A percentile compares a stretch with the other conserved stretches of the same genome.
Evolutionary conservation across 2,329 filamentous ascomycete species (phyloP).

Genomic region (Penicillium sp.): DNA sequence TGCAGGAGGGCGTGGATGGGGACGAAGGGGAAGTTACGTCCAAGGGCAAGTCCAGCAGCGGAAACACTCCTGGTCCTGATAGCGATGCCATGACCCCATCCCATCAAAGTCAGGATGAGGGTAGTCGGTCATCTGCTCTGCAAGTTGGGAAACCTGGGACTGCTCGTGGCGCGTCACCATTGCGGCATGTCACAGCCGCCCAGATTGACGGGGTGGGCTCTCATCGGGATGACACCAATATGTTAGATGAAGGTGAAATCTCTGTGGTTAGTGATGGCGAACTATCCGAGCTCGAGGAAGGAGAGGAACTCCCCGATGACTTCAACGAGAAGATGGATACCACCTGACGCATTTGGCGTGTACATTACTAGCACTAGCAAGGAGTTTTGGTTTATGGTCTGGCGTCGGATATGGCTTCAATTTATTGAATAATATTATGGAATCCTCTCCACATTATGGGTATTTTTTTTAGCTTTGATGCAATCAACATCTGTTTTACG

Average conservation of each 20-base stretch:
- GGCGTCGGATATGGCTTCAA: slow-evolving; percentile 24
- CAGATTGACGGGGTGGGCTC: slow-evolving; percentile 40
- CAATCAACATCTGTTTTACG: slow-evolving; percentile 24
- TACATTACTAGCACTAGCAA: slow-evolving; percentile 28
- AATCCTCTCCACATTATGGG: slow-evolving; percentile 4
- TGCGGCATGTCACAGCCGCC: slow-evolving; percentile 37
- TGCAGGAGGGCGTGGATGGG: slow-evolving; percentile 63
- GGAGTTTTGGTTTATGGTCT: slow-evolving; percentile 26
- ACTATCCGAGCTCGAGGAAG: slow-evolving; percentile 46
- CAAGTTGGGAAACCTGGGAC: slow-evolving; percentile 35
- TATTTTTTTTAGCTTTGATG: slow-evolving; percentile 5
- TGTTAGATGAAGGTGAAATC: slow-evolving; percentile 54
- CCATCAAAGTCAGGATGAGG: slow-evolving; percentile 36
- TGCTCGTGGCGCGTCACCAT: slow-evolving; percentile 37
- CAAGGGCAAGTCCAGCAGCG: slow-evolving; percentile 48
- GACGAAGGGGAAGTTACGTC: slow-evolving; percentile 54
- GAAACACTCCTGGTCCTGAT: slow-evolving; percentile 51
- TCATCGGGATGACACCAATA: slow-evolving; percentile 58
- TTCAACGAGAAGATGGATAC: slow-evolving; percentile 67
- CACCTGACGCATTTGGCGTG: slow-evolving; percentile 29
- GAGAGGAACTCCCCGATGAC: slow-evolving; percentile 51
- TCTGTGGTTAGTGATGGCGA: slow-evolving; percentile 36
- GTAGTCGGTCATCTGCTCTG: slow-evolving; percentile 25
- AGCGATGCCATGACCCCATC: slow-evolving; percentile 46
- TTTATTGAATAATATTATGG: slow-evolving; percentile 21